Evolutionary conservation across 768 basidiomycete species (phyloP), one percentile per base, ranked within the genome.

Genomic region (Pisolithus sp.): DNA sequence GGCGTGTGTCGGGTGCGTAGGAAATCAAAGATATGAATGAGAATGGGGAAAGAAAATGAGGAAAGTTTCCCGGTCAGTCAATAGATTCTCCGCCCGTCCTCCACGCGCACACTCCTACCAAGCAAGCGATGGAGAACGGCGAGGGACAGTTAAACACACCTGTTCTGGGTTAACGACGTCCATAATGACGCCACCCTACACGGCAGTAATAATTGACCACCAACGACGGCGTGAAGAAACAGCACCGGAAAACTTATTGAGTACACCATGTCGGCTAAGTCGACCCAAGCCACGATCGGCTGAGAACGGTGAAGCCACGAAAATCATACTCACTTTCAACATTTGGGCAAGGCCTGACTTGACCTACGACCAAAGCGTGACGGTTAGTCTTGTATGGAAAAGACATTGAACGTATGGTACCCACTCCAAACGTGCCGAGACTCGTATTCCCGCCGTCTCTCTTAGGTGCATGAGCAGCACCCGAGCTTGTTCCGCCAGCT

Each of bases 291-390:
- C 43, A 10, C 17, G 26, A 13, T 13, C 21, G 24, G 24, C 43
- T 28, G 13, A 20, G 43, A 10, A 18, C 15, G 26, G 24, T 17
- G 4, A 30, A 30, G 15, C 20, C 23, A 18, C 23, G 13, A 52
- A 24, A 49, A 40, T 56, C 51, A 48, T 59, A 86, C 89, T 26
- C 24, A 45, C 43, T 80, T 96, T 96, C 62, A 96, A 76, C 94
- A 98, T 96, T 77, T 96, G 93, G 4, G 94, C 93, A 43, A 98
- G 76, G 53, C 92, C 93, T 21, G 89, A 89, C 71, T 94, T 94
- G 62, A 94, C 93, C 88, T 90, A 57, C 3, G 46, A 36, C 18
- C 49, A 51, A 38, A 45, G 21, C 52, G 51, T 7, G 43, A 60
- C 53, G 55, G 44, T 0, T 17, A 34, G 34, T 0, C 39, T 26